Conservation (phyloP, 805 yeast species). For the Yarrowia yakushimensis region DNA sequence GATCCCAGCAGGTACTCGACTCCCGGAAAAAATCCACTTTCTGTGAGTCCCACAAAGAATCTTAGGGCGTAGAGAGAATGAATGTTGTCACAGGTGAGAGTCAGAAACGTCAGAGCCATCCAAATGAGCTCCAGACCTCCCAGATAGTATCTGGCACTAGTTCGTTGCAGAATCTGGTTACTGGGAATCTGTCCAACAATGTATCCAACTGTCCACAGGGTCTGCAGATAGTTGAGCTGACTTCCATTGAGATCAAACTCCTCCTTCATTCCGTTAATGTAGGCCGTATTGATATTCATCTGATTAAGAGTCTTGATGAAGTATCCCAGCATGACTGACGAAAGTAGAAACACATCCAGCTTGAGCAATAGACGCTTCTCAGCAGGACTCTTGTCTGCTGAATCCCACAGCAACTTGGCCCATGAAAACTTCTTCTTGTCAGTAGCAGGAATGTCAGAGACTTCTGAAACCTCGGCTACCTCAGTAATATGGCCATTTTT, state of each 20-base stretch:
- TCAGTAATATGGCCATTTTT: not conserved
- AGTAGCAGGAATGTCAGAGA: not conserved
- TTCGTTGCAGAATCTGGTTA: constrained; percentile 33
- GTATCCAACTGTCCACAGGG: constrained; percentile 28
- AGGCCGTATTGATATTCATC: constrained; percentile 45
- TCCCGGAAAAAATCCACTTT: constrained; percentile 47
- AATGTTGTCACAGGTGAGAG: constrained; percentile 38
- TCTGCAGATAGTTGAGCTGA: constrained; percentile 46
- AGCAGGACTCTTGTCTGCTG: constrained; percentile 40
- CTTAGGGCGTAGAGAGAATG: constrained; percentile 40
- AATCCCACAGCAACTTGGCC: constrained; percentile 31
- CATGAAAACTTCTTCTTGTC: not conserved
- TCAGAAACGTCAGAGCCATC: constrained; percentile 39
- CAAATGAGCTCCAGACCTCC: constrained; percentile 37
- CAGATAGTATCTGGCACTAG: constrained; percentile 41
- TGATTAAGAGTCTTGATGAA: constrained; percentile 42
- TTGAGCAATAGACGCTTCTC: constrained; percentile 41
- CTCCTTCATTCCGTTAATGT: constrained; percentile 49
- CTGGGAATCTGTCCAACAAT: constrained; percentile 33
- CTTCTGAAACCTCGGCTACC: not conserved
- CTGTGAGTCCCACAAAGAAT: constrained; percentile 43
- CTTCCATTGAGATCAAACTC: constrained; percentile 43
- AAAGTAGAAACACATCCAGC: constrained; percentile 42
- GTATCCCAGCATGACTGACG: constrained; percentile 46
- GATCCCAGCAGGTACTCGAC: constrained; percentile 36